These are phyloP conservation scores for Ottelia alismoides DNA, from an alignment of 106 monocot species.

Conservation along the genomic window DNA sequence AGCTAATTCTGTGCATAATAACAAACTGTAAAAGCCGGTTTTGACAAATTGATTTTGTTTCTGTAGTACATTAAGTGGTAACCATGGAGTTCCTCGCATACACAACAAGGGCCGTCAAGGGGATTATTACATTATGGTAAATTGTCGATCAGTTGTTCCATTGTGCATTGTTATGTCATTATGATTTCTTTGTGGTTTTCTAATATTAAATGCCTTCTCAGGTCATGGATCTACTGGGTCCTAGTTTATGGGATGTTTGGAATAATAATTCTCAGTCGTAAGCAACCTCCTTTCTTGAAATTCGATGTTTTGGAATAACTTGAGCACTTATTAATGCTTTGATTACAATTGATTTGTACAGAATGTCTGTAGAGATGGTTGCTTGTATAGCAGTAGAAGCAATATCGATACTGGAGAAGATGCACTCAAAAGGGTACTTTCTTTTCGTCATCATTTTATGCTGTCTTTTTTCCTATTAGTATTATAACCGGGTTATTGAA, in stretches of 20 bases:
- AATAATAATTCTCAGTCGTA: conserved; percentile 14
- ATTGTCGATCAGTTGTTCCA: background rate
- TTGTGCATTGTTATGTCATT: background rate
- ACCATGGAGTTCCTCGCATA: conserved; percentile 76
- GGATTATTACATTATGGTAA: conserved; percentile 85
- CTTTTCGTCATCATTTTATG: too few species aligned
- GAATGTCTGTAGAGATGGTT: conserved; percentile 15
- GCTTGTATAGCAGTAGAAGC: too few species aligned
- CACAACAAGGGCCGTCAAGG: conserved; percentile 84
- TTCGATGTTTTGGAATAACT: background rate
- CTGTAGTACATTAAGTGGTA: conserved; percentile 66
- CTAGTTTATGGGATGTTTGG: conserved; percentile 18
- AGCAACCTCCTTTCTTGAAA: background rate
- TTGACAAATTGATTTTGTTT: conserved; percentile 2
- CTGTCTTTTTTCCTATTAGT: too few species aligned
- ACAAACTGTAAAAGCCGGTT: background rate
- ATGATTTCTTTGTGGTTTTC: too few species aligned
- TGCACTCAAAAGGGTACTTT: conserved; percentile 13
- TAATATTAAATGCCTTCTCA: conserved; percentile 1
- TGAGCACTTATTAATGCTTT: background rate
- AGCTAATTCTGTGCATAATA: conserved; percentile 1
- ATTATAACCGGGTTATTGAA: too few species aligned
- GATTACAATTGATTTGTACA: background rate
- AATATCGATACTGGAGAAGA: too few species aligned
- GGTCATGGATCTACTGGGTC: conserved; percentile 17